phyloP scores from a whole-genome alignment of 805 yeast genomes.

The Kodamaea kakaduensis region DNA sequence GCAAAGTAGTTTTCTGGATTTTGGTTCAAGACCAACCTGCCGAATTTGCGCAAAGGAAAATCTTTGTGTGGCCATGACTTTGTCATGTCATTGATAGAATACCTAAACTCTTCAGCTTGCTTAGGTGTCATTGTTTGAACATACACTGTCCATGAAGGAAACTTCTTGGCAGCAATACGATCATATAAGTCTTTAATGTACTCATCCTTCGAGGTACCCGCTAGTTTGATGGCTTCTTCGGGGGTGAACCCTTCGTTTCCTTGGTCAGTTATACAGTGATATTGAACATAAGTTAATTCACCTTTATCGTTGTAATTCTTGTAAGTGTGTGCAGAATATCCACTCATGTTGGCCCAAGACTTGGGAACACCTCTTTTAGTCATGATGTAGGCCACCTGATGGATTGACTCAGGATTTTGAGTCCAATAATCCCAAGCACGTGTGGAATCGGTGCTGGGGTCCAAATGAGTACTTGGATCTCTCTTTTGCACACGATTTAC shows the following conservation, averaged over 20 bases:
- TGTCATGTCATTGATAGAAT: constrained; percentile 50
- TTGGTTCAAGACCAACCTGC: constrained; percentile 72
- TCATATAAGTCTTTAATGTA: constrained; percentile 36
- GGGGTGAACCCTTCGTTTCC: constrained; percentile 42
- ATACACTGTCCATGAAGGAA: constrained; percentile 50
- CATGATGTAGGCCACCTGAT: constrained; percentile 55
- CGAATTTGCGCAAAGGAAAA: constrained; percentile 83
- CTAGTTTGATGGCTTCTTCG: constrained; percentile 44
- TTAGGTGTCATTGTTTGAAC: constrained; percentile 58
- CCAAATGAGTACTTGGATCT: constrained; percentile 59
- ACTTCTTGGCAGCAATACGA: constrained; percentile 45
- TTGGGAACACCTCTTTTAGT: constrained; percentile 60
- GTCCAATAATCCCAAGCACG: constrained; percentile 56
- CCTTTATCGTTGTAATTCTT: constrained; percentile 52
- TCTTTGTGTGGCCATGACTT: constrained; percentile 85
- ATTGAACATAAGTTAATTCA: constrained; percentile 51
- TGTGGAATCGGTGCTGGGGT: constrained; percentile 43
- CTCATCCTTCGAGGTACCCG: constrained; percentile 51
- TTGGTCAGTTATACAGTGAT: constrained; percentile 49
- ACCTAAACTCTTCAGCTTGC: constrained; percentile 49
- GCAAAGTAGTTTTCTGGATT: constrained; percentile 87
- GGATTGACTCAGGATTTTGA: constrained; percentile 53
- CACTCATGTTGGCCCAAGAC: constrained; percentile 53
- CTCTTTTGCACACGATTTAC: constrained; percentile 89
- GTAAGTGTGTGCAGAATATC: constrained; percentile 63